These are phyloP conservation scores for Mesembryanthemum crystallinum DNA, from an alignment of 148 eudicot species.

Conservation along the genomic window DNA sequence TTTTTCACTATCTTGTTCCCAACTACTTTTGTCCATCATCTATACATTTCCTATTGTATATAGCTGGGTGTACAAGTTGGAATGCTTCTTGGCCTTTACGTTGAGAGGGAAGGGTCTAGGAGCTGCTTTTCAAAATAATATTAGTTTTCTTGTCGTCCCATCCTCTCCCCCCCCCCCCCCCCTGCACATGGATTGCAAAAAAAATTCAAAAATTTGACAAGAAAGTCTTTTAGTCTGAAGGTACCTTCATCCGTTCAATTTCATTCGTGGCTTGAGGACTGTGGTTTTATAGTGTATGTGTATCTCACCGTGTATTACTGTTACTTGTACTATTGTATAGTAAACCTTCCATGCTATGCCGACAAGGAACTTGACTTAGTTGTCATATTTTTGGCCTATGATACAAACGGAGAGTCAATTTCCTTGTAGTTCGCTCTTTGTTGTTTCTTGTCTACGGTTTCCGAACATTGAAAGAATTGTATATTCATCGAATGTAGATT, in stretches of 20 bases:
- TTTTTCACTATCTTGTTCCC: slow-evolving; percentile 12
- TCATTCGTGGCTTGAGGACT: background rate
- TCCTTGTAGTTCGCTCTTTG: background rate
- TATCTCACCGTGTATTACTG: background rate
- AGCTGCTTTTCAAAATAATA: background rate
- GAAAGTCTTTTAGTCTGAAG: background rate
- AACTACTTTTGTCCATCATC: background rate
- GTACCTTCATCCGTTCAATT: background rate
- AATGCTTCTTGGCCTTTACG: background rate
- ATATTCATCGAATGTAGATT: background rate
- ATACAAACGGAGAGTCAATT: background rate
- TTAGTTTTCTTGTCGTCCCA: background rate
- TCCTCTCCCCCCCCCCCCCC: background rate
- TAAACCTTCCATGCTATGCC: background rate
- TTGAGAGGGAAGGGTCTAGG: background rate
- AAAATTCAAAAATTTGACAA: background rate
- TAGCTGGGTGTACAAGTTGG: background rate
- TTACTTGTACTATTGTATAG: background rate
- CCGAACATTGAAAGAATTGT: background rate
- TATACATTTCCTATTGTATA: background rate
- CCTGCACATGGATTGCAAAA: background rate
- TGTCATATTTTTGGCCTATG: background rate
- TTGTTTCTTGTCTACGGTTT: background rate
- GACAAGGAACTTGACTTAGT: background rate
- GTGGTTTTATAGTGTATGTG: background rate